Evolutionary conservation across 805 yeast species (phyloP), one percentile per base, ranked within the genome.

Genomic region (Lipomyces japonicus): DNA sequence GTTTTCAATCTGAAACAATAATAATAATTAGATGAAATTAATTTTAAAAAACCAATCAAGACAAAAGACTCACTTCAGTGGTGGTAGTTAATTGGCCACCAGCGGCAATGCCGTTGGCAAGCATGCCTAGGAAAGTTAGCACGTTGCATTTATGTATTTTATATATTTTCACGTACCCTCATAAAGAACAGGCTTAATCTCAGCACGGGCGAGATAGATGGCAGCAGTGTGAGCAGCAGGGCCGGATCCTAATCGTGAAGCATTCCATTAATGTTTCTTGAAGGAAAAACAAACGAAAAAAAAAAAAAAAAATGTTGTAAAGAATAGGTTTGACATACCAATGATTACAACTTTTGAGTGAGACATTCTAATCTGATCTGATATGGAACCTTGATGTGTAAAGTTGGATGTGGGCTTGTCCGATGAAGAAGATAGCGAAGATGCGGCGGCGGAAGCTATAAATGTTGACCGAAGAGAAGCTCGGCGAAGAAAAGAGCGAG

Each of bases 221-320:
- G 98, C 98, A 44, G 98, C 98, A 39, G 98, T 93, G 77, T 93
- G 96, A 48, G 97, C 98, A 50, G 98, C 98, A 50, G 98, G 98
- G 63, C 98, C 98, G 48, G 97, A 90, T 39, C 98, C 97, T 46
- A 32, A 25, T 39, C 19, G 19, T 3, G 5, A 24, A 10, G 43
- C 18, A 10, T 24, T 16, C 12, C 19, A 32, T 30, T 7, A 2
- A 32, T 38, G 38, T 26, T 4, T 12, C 31, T 5, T 12, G 35
- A 14, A 39, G 18, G 19, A 6, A 12, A 6, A 23, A 39, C 42
- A 10, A 28, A 10, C 14, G 32, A 10, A 10, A 28, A 14, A 28
- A 14, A 10, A 12, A 36, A 10, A 36, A 10, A 10, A 36, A 36
- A 18, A n/a, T 36, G 12, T 36, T 36, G 39, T 36, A 30, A 30